A percentile compares a stretch with the other conserved stretches of the same genome.
Conservation (phyloP, 495 filamentous ascomycete species). For the Penicillium fimorum region DNA sequence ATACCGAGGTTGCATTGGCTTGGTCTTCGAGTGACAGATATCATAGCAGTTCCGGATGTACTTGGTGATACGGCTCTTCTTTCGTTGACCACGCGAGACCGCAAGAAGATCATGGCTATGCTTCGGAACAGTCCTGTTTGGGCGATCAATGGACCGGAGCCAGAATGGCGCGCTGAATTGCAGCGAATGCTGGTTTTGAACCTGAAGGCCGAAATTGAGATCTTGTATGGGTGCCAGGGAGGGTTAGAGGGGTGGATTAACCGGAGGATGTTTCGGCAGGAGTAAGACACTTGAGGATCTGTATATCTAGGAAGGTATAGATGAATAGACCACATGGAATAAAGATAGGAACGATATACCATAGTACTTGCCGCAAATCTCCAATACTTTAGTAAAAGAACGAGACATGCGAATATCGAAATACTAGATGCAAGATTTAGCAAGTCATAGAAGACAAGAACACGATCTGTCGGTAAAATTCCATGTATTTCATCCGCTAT, state of each 20-base stretch:
- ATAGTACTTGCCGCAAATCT: background rate
- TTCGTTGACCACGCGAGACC: slow-evolving; percentile 60
- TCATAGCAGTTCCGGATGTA: slow-evolving; percentile 34
- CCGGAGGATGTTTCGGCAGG: slow-evolving; percentile 34
- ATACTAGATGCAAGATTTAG: background rate
- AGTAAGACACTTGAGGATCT: background rate
- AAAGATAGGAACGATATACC: background rate
- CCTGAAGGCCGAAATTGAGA: slow-evolving; percentile 87
- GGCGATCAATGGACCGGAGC: slow-evolving; percentile 47
- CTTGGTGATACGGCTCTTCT: slow-evolving; percentile 44
- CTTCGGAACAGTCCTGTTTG: slow-evolving; percentile 54
- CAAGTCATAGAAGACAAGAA: background rate
- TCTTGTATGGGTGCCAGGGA: slow-evolving; percentile 60
- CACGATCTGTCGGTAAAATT: background rate
- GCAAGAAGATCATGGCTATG: slow-evolving; percentile 65
- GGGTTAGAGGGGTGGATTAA: slow-evolving; percentile 68
- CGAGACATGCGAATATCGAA: background rate
- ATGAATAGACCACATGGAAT: slow-evolving; percentile 1
- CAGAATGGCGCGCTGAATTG: slow-evolving; percentile 62
- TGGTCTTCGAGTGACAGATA: slow-evolving; percentile 64
- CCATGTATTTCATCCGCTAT: slow-evolving; percentile 12
- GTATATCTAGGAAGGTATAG: background rate
- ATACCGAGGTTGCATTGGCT: slow-evolving; percentile 67
- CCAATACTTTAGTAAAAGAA: background rate
- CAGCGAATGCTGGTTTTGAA: slow-evolving; percentile 86